A percentile compares a stretch with the other conserved stretches of the same genome.
phyloP scores from a whole-genome alignment of 345 rosid species.

The Microthlaspi erraticum region DNA sequence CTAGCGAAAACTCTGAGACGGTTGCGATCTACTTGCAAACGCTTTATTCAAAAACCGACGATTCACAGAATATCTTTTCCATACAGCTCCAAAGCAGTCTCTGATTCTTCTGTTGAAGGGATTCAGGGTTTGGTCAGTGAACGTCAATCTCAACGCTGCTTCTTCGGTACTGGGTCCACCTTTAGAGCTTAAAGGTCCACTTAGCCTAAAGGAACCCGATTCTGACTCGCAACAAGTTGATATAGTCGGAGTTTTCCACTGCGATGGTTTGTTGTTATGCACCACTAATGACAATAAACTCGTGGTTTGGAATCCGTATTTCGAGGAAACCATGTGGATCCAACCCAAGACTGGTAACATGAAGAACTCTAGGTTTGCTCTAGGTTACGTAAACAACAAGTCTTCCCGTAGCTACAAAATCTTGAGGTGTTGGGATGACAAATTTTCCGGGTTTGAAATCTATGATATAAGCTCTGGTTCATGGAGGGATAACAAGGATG shows the following conservation, averaged over 20 bases:
- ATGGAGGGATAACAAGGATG: background rate
- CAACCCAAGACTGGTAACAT: background rate
- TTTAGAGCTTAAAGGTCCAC: background rate
- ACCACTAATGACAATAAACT: background rate
- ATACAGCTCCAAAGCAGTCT: background rate
- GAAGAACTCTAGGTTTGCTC: background rate
- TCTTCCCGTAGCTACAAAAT: constrained; percentile 8
- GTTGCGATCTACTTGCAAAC: background rate
- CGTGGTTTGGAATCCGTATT: background rate
- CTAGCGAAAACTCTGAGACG: background rate
- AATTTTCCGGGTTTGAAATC: background rate
- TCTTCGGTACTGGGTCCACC: background rate
- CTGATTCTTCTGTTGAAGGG: background rate
- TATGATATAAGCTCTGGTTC: constrained; percentile 10
- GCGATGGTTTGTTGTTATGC: constrained; percentile 3
- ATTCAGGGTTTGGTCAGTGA: background rate
- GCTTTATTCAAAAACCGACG: background rate
- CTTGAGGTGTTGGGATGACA: background rate
- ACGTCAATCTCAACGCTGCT: background rate
- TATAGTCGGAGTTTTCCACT: background rate
- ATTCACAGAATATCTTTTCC: background rate
- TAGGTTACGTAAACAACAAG: background rate
- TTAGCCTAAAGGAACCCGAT: background rate
- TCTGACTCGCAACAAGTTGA: background rate
- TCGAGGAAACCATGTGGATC: background rate